Evolutionary conservation across 2,329 filamentous ascomycete genomes (phyloP), one percentile per base, ranked within the genome.

Genomic region (Fonsecaea nubica): DNA sequence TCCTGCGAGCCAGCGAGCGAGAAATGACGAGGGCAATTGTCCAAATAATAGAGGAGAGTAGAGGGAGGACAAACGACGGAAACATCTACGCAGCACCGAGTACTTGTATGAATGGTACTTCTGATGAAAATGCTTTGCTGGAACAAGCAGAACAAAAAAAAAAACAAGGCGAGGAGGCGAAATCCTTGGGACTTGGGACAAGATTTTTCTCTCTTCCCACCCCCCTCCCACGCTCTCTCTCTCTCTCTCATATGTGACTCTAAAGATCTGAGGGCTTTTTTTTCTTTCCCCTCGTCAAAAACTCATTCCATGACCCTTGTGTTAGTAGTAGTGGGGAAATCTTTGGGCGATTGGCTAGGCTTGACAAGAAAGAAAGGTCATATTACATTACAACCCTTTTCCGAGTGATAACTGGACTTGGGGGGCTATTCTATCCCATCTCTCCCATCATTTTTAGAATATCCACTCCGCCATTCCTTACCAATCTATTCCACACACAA

Each of bases 81-180:
- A 32, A 32, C 5, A 25, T 25, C 25, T 25, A 25, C 25, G 2
- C 25, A 38, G 9, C 10, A 38, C 35, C 2, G 3, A 38, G 36
- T 38, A 38, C 36, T 40, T 40, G 25, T 25, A 25, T 25, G 25
- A 1, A 15, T 13, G 30, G 30, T 32, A 32, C 30, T 32, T 32
- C 30, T 32, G 30, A 32, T 32, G 13, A 38, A 1, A 38, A 3
- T 38, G 8, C 35, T 38, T 38, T 42, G 40, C 40, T 7, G 45
- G 45, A 13, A 50, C 45, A 50, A 30, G 45, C 8, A 25, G 18
- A 50, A 25, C 6, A 32, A 32, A 32, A 32, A 30, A 30, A 25
- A 13, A 48, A 25, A 30, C 45, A 50, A 50, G 45, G 45, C 45
- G 45, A 50, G 45, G 45, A 50, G 45, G 45, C 45, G 45, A 50